phyloP scores from a whole-genome alignment of 176 grass and related monocot genomes.

The Musa schizocarpa region DNA sequence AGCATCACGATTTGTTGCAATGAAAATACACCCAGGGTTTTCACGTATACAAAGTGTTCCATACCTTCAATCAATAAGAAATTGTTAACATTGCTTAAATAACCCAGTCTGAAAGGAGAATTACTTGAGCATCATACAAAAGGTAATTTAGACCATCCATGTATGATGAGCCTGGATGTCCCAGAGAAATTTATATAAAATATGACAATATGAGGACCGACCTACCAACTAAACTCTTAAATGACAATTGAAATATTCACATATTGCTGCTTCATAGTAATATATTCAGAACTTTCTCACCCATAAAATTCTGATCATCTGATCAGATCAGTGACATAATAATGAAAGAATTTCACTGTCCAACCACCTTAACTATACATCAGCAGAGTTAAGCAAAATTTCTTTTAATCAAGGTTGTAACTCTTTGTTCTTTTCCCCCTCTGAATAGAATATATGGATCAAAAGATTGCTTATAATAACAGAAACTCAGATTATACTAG shows the following conservation, averaged over 20 bases:
- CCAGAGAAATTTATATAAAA: neutral
- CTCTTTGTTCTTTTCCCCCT: too few relatives aligned
- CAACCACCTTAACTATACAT: neutral
- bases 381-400: neutral
- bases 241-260: neutral
- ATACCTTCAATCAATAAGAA: slow-evolving; percentile 43
- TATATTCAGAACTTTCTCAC: neutral
- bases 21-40: slow-evolving; percentile 92
- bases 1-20: slow-evolving; percentile 90
- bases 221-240: neutral
- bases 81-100: neutral
- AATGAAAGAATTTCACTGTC: neutral
- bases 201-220: neutral
- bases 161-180: neutral
- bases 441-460: neutral
- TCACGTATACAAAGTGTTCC: slow-evolving; percentile 84
- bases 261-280: neutral
- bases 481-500: neutral
- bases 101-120: neutral
- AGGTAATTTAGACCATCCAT: neutral
- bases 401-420: too few relatives aligned
- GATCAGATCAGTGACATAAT: neutral
- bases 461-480: neutral
- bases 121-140: neutral
- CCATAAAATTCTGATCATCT: neutral